These are phyloP conservation scores for Pulicaria dysenterica DNA, from an alignment of 129 eudicot species.

Conservation along the genomic window DNA sequence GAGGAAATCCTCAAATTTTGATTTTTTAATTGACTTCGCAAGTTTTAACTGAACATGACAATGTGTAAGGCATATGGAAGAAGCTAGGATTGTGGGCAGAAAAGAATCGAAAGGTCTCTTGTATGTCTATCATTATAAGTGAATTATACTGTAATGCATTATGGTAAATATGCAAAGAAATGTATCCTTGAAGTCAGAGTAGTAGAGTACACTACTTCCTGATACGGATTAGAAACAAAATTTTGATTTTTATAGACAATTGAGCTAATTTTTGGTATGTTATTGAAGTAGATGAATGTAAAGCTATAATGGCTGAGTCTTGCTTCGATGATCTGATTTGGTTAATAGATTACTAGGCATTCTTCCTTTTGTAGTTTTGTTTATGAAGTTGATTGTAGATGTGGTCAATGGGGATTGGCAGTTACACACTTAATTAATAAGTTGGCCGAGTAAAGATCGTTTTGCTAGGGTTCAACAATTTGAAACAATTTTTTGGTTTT, in stretches of 20 bases:
- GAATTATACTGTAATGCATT: neutral
- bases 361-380: neutral
- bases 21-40: neutral
- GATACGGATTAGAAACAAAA: neutral
- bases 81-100: conserved; percentile 3
- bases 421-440: conserved; percentile 8
- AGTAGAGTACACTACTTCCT: neutral
- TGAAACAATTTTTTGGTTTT: neutral
- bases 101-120: neutral
- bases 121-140: neutral
- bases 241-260: neutral
- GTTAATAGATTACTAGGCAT: neutral
- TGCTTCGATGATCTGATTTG: neutral
- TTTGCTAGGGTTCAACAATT: conserved; percentile 7
- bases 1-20: too few relatives aligned
- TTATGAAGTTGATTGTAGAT: conserved; percentile 10
- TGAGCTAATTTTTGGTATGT: conserved; percentile 15
- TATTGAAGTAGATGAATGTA: neutral
- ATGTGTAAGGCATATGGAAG: neutral
- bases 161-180: neutral
- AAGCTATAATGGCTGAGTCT: neutral
- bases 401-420: neutral
- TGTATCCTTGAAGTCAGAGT: neutral
- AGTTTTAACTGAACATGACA: neutral
- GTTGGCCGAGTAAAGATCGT: conserved; percentile 11